A percentile compares a stretch with the other conserved stretches of the same genome.
These are phyloP conservation scores for Reutealis trisperma DNA, from an alignment of 345 rosid genomes.

Conservation along the genomic window DNA sequence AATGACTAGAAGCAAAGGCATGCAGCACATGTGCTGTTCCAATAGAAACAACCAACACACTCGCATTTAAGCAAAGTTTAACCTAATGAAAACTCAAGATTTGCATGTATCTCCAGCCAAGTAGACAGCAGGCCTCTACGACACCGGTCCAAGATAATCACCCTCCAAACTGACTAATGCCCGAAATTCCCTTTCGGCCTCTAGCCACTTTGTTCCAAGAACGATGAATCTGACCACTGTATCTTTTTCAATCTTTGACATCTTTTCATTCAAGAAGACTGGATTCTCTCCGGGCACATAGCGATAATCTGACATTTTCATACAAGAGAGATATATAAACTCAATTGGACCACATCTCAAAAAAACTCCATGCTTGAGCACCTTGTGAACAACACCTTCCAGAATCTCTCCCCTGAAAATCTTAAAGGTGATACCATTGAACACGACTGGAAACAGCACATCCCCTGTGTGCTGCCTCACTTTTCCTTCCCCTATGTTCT, in stretches of 20 bases:
- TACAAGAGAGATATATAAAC: conserved; percentile 52
- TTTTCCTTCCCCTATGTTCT: conserved; percentile 71
- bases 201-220: conserved; percentile 75
- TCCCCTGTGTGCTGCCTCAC: conserved; percentile 72
- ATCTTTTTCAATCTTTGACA: conserved; percentile 60
- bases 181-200: conserved; percentile 82
- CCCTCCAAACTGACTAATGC: conserved; percentile 82
- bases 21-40: neutral
- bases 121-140: neutral
- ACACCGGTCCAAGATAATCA: conserved; percentile 69
- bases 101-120: neutral
- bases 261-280: conserved; percentile 61
- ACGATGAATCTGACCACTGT: conserved; percentile 57
- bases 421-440: conserved; percentile 78
- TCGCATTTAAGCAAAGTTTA: neutral
- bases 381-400: conserved; percentile 67
- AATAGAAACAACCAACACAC: neutral
- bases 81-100: neutral
- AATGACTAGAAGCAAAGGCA: neutral
- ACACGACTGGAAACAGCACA: conserved; percentile 70
- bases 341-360: conserved; percentile 71
- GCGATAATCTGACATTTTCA: conserved; percentile 67
- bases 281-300: conserved; percentile 70
- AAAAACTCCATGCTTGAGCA: conserved; percentile 83
- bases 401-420: conserved; percentile 76